A percentile compares a stretch with the other conserved stretches of the same genome.
Conservation (phyloP, 129 eudicot species). For the Pseudognaphalium luteoalbum region DNA sequence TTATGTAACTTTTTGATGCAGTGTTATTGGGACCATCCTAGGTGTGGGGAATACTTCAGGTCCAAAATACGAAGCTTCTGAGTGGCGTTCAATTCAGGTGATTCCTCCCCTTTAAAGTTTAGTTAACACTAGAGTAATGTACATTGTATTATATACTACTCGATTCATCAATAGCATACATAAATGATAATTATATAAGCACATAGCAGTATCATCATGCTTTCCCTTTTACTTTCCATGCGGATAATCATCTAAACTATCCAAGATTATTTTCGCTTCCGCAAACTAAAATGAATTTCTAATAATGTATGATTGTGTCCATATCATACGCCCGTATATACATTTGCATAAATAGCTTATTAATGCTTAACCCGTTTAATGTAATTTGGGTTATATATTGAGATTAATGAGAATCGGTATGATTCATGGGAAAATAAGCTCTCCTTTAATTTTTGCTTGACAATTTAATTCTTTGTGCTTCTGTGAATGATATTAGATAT, state of each 20-base stretch:
- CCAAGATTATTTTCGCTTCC: neutral
- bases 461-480: neutral
- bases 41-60: neutral
- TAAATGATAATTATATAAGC: neutral
- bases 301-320: too few relatives aligned
- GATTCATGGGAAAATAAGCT: too few relatives aligned
- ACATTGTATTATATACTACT: neutral
- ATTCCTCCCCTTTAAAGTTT: neutral
- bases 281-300: neutral
- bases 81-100: neutral
- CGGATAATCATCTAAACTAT: neutral
- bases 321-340: too few relatives aligned
- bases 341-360: too few relatives aligned
- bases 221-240: neutral
- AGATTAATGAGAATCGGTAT: too few relatives aligned
- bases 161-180: neutral
- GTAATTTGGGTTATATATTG: too few relatives aligned
- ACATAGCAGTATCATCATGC: neutral
- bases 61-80: neutral
- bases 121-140: neutral
- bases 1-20: neutral
- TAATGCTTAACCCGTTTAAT: too few relatives aligned
- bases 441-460: neutral
- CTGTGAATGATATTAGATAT: neutral
- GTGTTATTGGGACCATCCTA: neutral